Evolutionary conservation across 2,329 filamentous ascomycete species (phyloP).

Genomic region (Xylariaceae sp.): DNA sequence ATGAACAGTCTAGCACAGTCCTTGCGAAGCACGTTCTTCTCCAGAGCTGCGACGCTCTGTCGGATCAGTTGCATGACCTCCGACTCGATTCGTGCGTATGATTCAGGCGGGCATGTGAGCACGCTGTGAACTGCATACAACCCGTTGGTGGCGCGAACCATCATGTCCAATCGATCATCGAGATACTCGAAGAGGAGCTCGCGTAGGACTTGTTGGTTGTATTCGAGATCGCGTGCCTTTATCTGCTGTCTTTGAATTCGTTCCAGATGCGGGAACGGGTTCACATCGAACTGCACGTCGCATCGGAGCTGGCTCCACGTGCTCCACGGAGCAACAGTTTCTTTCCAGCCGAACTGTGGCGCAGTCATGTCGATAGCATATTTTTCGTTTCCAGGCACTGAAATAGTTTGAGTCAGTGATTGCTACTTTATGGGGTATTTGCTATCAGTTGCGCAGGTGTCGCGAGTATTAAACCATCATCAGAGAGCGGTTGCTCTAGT

Average conservation of each 20-base stretch:
- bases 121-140: neutral
- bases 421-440: too few species aligned
- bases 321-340: conserved; percentile 10
- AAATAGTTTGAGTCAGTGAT: neutral
- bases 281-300: neutral
- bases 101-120: neutral
- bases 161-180: neutral
- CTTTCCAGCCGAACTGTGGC: conserved; percentile 13
- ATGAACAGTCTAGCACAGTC: neutral
- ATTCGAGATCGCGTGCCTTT: neutral
- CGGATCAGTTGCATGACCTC: neutral
- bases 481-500: too few species aligned
- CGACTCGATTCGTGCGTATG: neutral
- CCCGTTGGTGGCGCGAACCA: neutral
- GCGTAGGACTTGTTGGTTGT: neutral
- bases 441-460: too few species aligned
- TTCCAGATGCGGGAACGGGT: neutral
- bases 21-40: neutral
- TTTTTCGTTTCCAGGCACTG: conserved; percentile 1
- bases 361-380: conserved; percentile 11
- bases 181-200: neutral
- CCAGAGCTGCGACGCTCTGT: neutral
- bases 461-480: too few species aligned
- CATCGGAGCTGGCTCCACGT: conserved; percentile 4
- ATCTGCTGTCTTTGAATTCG: neutral